phyloP scores from a whole-genome alignment of 352 stramenopile genomes.

The Phytophthora constricta region DNA sequence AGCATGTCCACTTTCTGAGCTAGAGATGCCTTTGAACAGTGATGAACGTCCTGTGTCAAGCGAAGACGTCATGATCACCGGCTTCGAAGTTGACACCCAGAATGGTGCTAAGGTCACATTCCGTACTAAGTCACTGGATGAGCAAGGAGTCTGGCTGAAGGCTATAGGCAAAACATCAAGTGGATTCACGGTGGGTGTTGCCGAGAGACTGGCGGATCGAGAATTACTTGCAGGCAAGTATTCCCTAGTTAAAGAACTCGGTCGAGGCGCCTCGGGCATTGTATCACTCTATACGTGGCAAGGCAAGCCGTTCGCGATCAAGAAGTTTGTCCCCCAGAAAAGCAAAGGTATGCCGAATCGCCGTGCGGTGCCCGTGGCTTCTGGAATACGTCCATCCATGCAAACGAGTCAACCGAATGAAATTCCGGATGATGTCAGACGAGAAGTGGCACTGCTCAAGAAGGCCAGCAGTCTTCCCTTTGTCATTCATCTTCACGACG shows the following conservation, averaged over 20 bases:
- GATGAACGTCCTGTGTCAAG: neutral
- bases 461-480: conserved; percentile 73
- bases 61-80: neutral
- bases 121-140: conserved; percentile 45
- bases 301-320: conserved; percentile 69
- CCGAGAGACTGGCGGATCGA: conserved; percentile 55
- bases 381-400: conserved; percentile 19
- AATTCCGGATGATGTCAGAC: conserved; percentile 66
- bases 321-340: conserved; percentile 73
- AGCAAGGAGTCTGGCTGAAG: conserved; percentile 55
- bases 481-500: conserved; percentile 73
- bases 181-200: conserved; percentile 58
- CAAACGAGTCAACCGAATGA: conserved; percentile 17
- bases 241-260: conserved; percentile 74
- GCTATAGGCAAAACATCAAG: conserved; percentile 48
- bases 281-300: conserved; percentile 80
- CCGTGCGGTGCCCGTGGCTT: conserved; percentile 35
- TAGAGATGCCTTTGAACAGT: conserved; percentile 3
- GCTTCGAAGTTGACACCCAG: conserved; percentile 45
- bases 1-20: conserved; percentile 29
- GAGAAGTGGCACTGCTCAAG: conserved; percentile 80
- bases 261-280: conserved; percentile 68
- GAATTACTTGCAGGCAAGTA: conserved; percentile 74
- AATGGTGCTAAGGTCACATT: conserved; percentile 44
- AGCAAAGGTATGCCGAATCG: conserved; percentile 59